phyloP scores from a whole-genome alignment of 345 rosid species.

The Gossypium longicalyx region DNA sequence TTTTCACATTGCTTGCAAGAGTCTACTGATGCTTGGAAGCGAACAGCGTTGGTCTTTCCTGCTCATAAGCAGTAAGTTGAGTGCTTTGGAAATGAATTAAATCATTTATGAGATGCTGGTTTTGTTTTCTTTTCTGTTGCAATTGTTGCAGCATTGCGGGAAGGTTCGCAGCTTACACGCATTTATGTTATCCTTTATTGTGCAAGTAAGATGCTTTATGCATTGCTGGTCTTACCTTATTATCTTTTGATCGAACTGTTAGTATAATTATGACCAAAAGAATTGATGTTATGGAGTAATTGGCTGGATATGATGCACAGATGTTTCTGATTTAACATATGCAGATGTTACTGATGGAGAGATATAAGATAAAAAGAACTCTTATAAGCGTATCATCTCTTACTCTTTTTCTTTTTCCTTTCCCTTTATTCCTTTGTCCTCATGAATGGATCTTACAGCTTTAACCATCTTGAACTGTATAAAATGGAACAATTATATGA shows the following conservation, averaged over 20 bases:
- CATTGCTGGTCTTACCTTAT: background rate
- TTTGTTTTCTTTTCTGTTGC: background rate
- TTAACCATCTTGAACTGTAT: no score
- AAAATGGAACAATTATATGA: no score
- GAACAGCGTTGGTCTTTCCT: conserved; percentile 4
- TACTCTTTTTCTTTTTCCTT: no score
- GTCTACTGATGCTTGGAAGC: background rate
- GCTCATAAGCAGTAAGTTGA: background rate
- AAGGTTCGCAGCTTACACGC: background rate
- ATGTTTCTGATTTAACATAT: background rate
- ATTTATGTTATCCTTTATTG: background rate
- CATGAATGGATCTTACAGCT: no score
- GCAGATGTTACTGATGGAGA: background rate
- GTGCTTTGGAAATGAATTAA: background rate
- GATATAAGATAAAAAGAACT: background rate
- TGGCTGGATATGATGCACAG: background rate
- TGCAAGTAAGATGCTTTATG: background rate
- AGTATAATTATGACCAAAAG: no score
- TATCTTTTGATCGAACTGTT: background rate
- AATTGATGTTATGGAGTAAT: background rate
- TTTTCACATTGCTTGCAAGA: conserved; percentile 4
- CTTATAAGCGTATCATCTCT: background rate
- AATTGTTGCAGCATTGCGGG: background rate
- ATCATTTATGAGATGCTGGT: background rate
- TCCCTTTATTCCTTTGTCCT: background rate